Evolutionary conservation across 2,329 filamentous ascomycete species (phyloP).

Genomic region (Aspergillus texensis): DNA sequence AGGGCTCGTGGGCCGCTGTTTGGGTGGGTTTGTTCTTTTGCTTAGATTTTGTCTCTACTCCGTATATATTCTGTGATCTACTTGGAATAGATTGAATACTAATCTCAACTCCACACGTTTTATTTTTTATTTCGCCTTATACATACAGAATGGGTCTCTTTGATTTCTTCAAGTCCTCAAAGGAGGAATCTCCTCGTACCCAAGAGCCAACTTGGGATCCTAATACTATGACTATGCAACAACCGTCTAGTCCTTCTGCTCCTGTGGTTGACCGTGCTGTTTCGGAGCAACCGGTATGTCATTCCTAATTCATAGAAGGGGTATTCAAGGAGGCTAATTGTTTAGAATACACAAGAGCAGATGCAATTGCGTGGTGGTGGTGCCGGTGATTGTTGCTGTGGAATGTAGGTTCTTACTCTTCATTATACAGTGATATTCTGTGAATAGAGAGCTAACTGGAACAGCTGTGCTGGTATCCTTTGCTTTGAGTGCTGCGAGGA

Average conservation of each 20-base stretch:
- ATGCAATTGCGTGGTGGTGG: slow-evolving; percentile 34
- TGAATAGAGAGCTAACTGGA: neutral
- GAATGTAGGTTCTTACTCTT: slow-evolving; percentile 25
- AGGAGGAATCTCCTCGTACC: slow-evolving; percentile 18
- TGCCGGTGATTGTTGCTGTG: slow-evolving; percentile 32
- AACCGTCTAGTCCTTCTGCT: slow-evolving; percentile 28
- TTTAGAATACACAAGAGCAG: slow-evolving; percentile 19
- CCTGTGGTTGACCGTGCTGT: slow-evolving; percentile 23
- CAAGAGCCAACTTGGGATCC: slow-evolving; percentile 28
- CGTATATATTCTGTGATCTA: too few species aligned
- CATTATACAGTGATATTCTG: neutral
- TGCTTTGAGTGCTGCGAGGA: slow-evolving; percentile 33
- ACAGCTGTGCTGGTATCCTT: slow-evolving; percentile 29
- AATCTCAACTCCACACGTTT: neutral
- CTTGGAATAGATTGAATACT: too few species aligned
- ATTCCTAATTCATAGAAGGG: neutral
- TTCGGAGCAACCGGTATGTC: slow-evolving; percentile 27
- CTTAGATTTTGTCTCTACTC: too few species aligned
- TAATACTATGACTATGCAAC: slow-evolving; percentile 31
- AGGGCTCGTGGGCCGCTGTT: neutral
- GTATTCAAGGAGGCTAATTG: neutral
- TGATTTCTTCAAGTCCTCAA: slow-evolving; percentile 30
- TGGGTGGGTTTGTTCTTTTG: neutral
- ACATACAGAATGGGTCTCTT: slow-evolving; percentile 21
- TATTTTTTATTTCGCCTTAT: neutral